Percentiles rank a stretch among this genome's conserved stretches.
Conservation (phyloP, 305 asterid genomes). For the Ilex paraguariensis region DNA sequence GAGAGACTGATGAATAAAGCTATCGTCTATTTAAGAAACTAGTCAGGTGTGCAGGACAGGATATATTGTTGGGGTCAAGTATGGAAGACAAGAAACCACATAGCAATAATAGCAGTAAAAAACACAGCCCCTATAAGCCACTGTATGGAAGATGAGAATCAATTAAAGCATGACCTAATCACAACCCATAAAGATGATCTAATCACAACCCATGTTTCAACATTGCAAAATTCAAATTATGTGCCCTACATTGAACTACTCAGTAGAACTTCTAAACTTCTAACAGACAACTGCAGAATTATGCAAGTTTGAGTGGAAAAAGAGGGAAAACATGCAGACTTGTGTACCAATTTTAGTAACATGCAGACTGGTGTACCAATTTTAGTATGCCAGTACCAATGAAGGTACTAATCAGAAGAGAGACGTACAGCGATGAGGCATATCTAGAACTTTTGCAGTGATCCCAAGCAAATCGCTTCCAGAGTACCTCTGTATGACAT, state of each 20-base stretch:
- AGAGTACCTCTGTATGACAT: conserved; percentile 65
- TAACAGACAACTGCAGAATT: background rate
- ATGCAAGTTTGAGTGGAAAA: background rate
- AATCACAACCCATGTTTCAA: background rate
- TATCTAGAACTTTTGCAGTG: conserved; percentile 74
- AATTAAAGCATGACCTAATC: background rate
- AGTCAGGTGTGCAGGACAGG: too few relatives aligned
- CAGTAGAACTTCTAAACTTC: background rate
- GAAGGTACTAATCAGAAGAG: conserved; percentile 4
- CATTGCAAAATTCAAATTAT: background rate
- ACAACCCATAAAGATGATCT: background rate
- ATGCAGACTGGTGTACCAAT: background rate
- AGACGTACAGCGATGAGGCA: conserved; percentile 79
- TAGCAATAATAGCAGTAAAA: too few relatives aligned
- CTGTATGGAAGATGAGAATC: too few relatives aligned
- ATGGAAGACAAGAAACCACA: too few relatives aligned
- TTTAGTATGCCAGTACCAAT: conserved; percentile 5
- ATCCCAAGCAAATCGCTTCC: conserved; percentile 89
- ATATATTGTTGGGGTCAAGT: too few relatives aligned
- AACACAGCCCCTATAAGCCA: too few relatives aligned
- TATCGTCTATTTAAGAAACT: too few relatives aligned
- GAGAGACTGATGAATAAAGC: too few relatives aligned
- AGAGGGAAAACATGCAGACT: background rate
- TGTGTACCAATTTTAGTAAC: background rate
- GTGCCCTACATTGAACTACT: background rate